Percentiles rank a stretch among this genome's conserved stretches.
Evolutionary conservation across 495 filamentous ascomycete species (phyloP).

Genomic region (Saxophila tyrrhenica): DNA sequence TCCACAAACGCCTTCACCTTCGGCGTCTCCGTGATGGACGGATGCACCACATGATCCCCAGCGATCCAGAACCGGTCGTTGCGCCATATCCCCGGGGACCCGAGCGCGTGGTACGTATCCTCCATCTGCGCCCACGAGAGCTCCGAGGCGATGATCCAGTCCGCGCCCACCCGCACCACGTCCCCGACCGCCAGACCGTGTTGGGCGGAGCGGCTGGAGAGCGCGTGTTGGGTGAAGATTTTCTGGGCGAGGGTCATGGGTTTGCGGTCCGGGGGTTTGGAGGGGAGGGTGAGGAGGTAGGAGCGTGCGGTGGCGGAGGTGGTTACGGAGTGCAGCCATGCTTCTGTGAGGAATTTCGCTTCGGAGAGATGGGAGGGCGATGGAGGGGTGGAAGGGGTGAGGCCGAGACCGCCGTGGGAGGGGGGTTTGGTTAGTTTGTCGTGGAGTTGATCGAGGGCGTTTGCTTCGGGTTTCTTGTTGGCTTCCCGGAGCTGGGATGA

Average conservation of each 20-base stretch:
- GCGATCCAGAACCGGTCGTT: background rate
- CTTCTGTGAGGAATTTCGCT: background rate
- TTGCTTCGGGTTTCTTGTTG: background rate
- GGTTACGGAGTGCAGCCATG: background rate
- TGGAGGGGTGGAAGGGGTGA: background rate
- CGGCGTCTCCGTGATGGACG: background rate
- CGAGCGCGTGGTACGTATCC: background rate
- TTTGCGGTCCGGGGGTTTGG: background rate
- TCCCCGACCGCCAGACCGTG: background rate
- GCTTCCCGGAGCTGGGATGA: background rate
- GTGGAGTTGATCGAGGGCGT: background rate
- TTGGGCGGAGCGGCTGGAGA: background rate
- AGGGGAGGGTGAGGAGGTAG: background rate
- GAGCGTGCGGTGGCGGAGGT: background rate
- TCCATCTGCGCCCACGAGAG: background rate
- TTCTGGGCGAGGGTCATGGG: background rate
- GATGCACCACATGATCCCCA: background rate
- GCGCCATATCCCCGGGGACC: background rate
- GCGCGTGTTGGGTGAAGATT: background rate
- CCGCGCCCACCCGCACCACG: background rate
- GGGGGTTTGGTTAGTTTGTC: background rate
- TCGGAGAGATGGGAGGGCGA: background rate
- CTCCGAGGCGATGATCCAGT: background rate
- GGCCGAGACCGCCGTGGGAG: background rate
- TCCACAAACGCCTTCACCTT: background rate